Evolutionary conservation across 2,329 filamentous ascomycete species (phyloP), one percentile per base, ranked within the genome.

Genomic region (Colletotrichum sp.): DNA sequence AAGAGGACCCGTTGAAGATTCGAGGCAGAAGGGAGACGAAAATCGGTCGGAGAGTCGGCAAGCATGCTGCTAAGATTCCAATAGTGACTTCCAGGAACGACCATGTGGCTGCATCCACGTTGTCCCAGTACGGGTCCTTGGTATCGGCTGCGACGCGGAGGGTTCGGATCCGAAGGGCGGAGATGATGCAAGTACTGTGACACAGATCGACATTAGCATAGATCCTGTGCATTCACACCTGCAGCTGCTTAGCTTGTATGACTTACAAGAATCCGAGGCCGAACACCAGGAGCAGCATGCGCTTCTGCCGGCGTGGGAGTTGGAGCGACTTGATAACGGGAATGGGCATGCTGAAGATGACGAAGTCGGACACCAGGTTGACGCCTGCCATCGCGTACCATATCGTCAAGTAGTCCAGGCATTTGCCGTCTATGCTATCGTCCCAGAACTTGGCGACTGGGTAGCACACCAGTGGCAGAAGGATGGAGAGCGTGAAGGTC

Each of bases 31-130:
- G 27, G 8, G 74, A 75, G n/a, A 76, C 75, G 34, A 83, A 72
- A 27, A 82, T 76, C 5, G 82, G 82, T 12, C 81, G 79, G 3
- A 84, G 76, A 12, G 81, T 79, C 9, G 81, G 81, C 27, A 83
- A 77, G 32, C 79, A 81, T 3, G 81, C 81, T 30, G 79, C 81
- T 4, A 81, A 39, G 16, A 83, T 82, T 28, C 78, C 81, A 27
- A 80, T 79, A 68, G 79, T 80, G 70, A 83, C 76, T 72, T 84
- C 82, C 34, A 81, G 80, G 61, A 81, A 78, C 13, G 81, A 81
- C 79, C 81, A 82, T 60, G 81, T 82, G 2, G 82, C 79, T 1
- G 82, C 80, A 9, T 80, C 78, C 3, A 81, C 79, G 34, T 82
- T 82, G 67, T 82, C 80, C 81, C 82, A 84, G 32, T 80, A 79